Percentiles rank a stretch among this genome's conserved stretches.
phyloP scores from a whole-genome alignment of 2,329 filamentous ascomycete species.

The Aspergillus brasiliensis region DNA sequence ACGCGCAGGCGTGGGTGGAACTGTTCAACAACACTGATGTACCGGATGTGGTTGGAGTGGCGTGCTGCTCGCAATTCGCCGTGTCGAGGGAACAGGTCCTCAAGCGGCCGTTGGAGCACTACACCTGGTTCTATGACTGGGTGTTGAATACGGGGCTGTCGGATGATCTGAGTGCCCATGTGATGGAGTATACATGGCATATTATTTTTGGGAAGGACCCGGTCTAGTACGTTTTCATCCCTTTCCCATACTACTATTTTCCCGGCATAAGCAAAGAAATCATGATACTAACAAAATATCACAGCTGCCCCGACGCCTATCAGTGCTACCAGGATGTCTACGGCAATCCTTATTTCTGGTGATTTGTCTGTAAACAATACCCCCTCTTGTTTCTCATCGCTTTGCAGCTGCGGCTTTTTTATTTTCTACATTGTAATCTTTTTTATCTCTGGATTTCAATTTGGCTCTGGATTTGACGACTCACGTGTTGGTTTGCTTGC shows the following conservation, averaged over 20 bases:
- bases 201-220: constrained; percentile 44
- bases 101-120: constrained; percentile 46
- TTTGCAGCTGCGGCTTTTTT: not conserved
- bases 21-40: constrained; percentile 43
- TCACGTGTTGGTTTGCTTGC: not conserved
- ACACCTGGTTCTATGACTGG: constrained; percentile 51
- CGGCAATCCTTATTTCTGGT: constrained; percentile 41
- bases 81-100: constrained; percentile 49
- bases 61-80: constrained; percentile 57
- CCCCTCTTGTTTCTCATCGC: not conserved
- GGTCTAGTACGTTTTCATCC: constrained; percentile 20
- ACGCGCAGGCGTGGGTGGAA: constrained; percentile 36
- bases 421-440: not conserved
- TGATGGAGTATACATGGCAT: constrained; percentile 61
- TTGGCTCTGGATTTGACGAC: not conserved
- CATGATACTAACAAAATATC: constrained; percentile 1
- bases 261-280: not conserved
- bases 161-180: constrained; percentile 50
- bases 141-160: constrained; percentile 48
- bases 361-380: constrained; percentile 11
- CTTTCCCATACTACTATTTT: not conserved
- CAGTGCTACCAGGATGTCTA: constrained; percentile 67
- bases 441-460: not conserved
- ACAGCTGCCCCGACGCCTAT: constrained; percentile 59
- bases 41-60: constrained; percentile 47